Evolutionary conservation across 106 monocot species (phyloP), one percentile per base, ranked within the genome.

Genomic region (Cymbidium sinense): DNA sequence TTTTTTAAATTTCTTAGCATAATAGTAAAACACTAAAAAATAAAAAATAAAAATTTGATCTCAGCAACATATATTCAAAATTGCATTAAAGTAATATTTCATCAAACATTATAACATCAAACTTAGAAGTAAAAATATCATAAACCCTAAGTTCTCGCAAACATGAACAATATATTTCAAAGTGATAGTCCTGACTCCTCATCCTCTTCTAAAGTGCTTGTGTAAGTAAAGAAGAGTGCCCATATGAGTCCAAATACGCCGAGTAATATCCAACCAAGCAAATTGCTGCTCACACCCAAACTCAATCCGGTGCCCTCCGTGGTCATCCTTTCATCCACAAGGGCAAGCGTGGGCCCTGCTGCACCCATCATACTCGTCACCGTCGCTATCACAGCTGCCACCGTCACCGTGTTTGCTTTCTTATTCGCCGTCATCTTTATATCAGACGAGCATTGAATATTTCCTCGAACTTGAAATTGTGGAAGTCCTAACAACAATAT

Each of bases 121-220:
- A 47, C 47, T 47, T 47, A 47, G 11, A 15, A 47, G 47, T n/a
- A n/a, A 47, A 47, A 13, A 47, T 47, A 47, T 47, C 15, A 61
- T 61, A 27, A 61, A 61, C 61, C 61, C 61, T 7, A 61, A 23
- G 61, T n/a, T n/a, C 61, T 61, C 61, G 13, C 47, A 12, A 13
- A 15, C 47, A 47, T 39, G 37, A 39, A 1, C 37, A 39, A 39
- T 39, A 1, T 39, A 39, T 61, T 72, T 81, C 51, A 92, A 27
- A 92, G 89, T n/a, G 87, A 89, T 20, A 92, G 75, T 2, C 89
- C 92, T 9, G 92, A 89, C 34, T 92, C 92, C 35, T 92, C 92
- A 15, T 92, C 92, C 62, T 92, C 92, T 64, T 89, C 92, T 11
- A 92, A 79, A 13, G 73, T 82, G 77, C 79, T 81, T 23, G 92